Conservation (phyloP, 129 eudicot species). For the Solidago caesia region DNA sequence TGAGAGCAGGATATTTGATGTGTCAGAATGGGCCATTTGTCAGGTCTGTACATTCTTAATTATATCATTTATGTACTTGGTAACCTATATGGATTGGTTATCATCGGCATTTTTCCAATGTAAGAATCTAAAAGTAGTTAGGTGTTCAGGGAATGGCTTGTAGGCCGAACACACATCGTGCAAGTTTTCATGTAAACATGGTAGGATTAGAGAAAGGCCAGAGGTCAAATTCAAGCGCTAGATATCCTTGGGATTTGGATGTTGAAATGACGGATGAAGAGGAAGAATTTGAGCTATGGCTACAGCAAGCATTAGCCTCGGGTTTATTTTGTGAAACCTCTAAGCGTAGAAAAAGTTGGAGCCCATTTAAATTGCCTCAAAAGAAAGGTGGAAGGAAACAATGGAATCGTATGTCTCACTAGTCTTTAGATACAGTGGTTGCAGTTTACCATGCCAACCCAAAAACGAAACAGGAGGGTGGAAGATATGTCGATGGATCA, state of each 20-base stretch:
- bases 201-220: constrained; percentile 81
- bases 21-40: constrained; percentile 98
- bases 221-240: constrained; percentile 51
- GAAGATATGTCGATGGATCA: neutral
- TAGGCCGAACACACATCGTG: no score
- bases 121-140: constrained; percentile 31
- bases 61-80: neutral
- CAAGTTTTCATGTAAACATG: constrained; percentile 83
- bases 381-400: constrained; percentile 61
- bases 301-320: constrained; percentile 91
- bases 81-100: neutral
- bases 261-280: constrained; percentile 90
- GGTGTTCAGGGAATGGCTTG: no score
- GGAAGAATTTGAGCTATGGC: constrained; percentile 92
- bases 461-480: neutral
- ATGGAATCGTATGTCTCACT: constrained; percentile 46
- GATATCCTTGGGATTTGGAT: constrained; percentile 88
- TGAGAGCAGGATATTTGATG: constrained; percentile 71
- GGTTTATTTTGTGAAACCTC: constrained; percentile 87
- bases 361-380: constrained; percentile 76
- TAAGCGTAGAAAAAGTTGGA: constrained; percentile 91
- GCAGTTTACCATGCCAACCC: neutral
- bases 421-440: neutral
- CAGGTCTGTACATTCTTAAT: constrained; percentile 52
- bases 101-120: neutral